These are phyloP conservation scores for Carex kokanica DNA, from an alignment of 176 grass and related monocot genomes.

Conservation along the genomic window DNA sequence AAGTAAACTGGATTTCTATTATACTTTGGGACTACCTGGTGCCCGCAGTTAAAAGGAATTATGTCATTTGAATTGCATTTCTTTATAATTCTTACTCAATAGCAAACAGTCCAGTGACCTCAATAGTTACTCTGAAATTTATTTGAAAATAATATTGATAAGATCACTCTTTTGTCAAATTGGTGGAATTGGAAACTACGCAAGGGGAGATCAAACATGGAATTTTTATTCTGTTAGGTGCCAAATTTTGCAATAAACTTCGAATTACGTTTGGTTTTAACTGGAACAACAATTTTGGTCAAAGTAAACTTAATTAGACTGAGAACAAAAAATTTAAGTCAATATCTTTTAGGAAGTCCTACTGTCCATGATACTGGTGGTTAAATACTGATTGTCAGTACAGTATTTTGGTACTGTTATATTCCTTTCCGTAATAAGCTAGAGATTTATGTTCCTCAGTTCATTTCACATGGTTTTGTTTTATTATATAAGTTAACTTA, in stretches of 20 bases:
- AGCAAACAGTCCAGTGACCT: not conserved
- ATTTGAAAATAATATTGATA: not conserved
- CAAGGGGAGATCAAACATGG: not conserved
- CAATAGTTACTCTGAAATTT: not conserved
- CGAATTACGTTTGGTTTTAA: not conserved
- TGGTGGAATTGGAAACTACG: not conserved
- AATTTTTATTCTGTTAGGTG: not conserved
- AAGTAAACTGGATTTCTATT: not conserved
- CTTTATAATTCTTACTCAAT: not conserved
- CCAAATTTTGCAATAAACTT: not conserved
- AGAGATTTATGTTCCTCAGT: not conserved
- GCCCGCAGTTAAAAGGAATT: not conserved
- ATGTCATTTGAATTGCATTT: not conserved
- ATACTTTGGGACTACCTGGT: not conserved
- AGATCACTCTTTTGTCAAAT: not conserved
- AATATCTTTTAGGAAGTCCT: not conserved
- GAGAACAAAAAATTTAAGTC: not conserved
- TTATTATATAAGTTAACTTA: conserved; percentile 1
- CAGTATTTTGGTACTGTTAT: not conserved
- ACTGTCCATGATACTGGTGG: not conserved
- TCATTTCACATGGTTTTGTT: not conserved
- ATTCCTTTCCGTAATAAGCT: not conserved
- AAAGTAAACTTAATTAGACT: not conserved
- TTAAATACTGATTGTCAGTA: not conserved
- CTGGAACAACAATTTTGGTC: not conserved